Percentiles rank a stretch among this genome's conserved stretches.
Evolutionary conservation across 805 yeast species (phyloP).

Genomic region (Torulaspora indica): DNA sequence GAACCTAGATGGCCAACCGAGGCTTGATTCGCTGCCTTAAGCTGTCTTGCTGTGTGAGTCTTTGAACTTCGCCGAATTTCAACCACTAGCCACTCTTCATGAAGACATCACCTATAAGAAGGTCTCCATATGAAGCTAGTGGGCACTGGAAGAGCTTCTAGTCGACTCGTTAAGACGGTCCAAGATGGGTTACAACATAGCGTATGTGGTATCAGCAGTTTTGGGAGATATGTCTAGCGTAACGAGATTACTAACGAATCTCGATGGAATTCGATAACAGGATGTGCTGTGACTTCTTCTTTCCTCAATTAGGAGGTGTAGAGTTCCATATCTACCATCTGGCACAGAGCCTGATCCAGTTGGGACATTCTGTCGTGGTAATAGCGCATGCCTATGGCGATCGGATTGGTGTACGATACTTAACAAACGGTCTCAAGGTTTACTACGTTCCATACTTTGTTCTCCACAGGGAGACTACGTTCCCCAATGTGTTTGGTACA

Average conservation of each 20-base stretch:
- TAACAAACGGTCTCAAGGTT: conserved; percentile 88
- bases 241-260: neutral
- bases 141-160: neutral
- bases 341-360: conserved; percentile 70
- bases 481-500: conserved; percentile 84
- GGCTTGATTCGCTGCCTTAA: neutral
- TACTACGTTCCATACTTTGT: conserved; percentile 83
- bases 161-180: neutral
- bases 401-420: conserved; percentile 72
- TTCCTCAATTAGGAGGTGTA: conserved; percentile 98
- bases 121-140: neutral
- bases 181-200: conserved; percentile 31
- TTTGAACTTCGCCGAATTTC: neutral
- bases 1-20: neutral
- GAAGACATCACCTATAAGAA: neutral
- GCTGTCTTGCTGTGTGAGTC: neutral
- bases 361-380: conserved; percentile 82
- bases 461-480: conserved; percentile 75
- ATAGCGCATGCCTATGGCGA: conserved; percentile 86
- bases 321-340: conserved; percentile 92
- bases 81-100: no score
- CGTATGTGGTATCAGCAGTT: conserved; percentile 16
- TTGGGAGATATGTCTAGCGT: neutral
- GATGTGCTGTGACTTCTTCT: conserved; percentile 95
- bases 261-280: conserved; percentile 26